Percentiles rank a stretch among this genome's conserved stretches.
These are phyloP conservation scores for Fusarium cicatricum DNA, from an alignment of 2,329 filamentous ascomycete genomes.

Conservation along the genomic window DNA sequence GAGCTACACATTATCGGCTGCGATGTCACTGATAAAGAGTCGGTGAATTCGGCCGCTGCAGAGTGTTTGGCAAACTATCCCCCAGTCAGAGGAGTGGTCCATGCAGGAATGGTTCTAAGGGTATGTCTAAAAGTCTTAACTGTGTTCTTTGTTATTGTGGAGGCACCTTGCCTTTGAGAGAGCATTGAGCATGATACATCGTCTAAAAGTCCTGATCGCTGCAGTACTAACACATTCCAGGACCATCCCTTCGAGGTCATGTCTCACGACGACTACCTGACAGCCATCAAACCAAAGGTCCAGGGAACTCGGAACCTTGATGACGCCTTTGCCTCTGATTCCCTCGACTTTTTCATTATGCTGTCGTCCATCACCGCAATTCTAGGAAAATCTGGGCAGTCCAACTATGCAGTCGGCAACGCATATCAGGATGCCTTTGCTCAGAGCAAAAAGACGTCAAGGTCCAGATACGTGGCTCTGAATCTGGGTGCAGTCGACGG, in stretches of 20 bases:
- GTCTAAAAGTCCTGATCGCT: not conserved
- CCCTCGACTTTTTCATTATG: conserved; percentile 29
- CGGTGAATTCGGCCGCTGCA: conserved; percentile 1
- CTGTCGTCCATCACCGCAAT: conserved; percentile 23
- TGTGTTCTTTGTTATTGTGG: no score
- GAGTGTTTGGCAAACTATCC: conserved; percentile 11
- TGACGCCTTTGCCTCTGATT: conserved; percentile 3
- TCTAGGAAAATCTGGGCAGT: conserved; percentile 16
- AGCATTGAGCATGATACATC: no score
- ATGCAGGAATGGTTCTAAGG: conserved; percentile 22
- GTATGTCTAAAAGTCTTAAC: no score
- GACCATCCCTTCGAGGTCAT: conserved; percentile 21
- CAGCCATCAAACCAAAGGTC: conserved; percentile 19
- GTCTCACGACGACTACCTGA: conserved; percentile 16
- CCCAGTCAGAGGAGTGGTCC: conserved; percentile 13
- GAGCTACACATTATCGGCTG: conserved; percentile 9
- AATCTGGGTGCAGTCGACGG: conserved; percentile 19
- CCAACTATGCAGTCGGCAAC: conserved; percentile 21
- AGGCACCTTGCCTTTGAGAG: no score
- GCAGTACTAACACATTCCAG: not conserved
- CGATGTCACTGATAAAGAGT: conserved; percentile 22
- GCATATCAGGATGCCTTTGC: conserved; percentile 23
- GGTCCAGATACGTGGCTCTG: conserved; percentile 17
- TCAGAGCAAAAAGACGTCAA: conserved; percentile 5
- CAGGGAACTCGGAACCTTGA: conserved; percentile 22